Evolutionary conservation across 441 rosid species (phyloP), one percentile per base, ranked within the genome.

Genomic region (Adansonia madagascariensis): DNA sequence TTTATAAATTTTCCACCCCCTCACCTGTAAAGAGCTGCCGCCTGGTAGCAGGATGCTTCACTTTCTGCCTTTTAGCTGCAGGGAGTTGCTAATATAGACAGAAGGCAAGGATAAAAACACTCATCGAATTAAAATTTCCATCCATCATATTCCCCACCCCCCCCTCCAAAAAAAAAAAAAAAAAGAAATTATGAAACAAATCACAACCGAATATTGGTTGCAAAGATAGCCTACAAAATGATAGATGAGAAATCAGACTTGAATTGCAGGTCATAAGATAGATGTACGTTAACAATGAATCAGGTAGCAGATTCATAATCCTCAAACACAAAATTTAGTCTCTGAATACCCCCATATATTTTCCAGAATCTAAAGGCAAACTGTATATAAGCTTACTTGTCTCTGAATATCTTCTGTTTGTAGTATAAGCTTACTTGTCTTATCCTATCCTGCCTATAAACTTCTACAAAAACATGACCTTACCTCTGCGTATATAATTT

Each of bases 21-120:
- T 80, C 60, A 87, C 88, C 90, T 79, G 80, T 50, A 69, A 35
- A 46, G 17, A 39, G 18, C 39, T 71, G 31, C 35, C 52, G 61
- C 73, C 74, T 70, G 68, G 77, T 24, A 14, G 77, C 75, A 56
- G 63, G 69, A 43, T 72, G 76, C 73, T 84, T 24, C 53, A 69
- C 41, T 80, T 84, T 82, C 73, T 62, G 75, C 80, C 84, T 80
- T 73, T 78, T 80, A 74, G 81, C 76, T 56, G 69, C 77, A 17
- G 82, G 55, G 43, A 75, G 77, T 49, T 79, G 67, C 89, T 86
- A 75, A 27, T 10, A 75, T 41, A 76, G 53, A 74, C 27, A 55
- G 31, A 53, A n/a, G 5, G 35, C 50, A 78, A 18, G 60, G 59
- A 60, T 53, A 68, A 46, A 50, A 49, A 70, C 50, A 66, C 18